These are phyloP conservation scores for Seminavis robusta DNA, from an alignment of 108 stramenopile genomes.

Conservation along the genomic window DNA sequence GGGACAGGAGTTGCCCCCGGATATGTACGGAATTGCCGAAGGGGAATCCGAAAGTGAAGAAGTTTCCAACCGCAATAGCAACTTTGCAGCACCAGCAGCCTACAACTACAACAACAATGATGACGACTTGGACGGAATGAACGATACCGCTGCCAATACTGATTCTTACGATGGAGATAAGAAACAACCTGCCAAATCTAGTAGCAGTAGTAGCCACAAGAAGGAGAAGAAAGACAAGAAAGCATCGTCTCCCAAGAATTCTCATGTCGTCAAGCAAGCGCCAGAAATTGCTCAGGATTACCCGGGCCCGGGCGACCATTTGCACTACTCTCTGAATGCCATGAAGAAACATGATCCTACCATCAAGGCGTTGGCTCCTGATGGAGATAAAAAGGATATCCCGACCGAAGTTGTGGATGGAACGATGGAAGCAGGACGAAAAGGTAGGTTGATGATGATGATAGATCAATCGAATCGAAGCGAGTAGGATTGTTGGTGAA, in stretches of 20 bases:
- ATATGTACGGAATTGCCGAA: slow-evolving; percentile 20
- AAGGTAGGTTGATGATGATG: slow-evolving; percentile 7
- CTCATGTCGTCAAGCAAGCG: too few relatives aligned
- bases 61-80: too few relatives aligned
- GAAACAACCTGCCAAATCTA: too few relatives aligned
- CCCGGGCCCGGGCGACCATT: neutral
- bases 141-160: neutral
- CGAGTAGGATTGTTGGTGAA: neutral
- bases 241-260: neutral
- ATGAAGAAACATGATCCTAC: neutral
- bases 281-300: too few relatives aligned
- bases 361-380: neutral
- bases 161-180: neutral
- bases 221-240: neutral
- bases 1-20: neutral
- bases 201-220: neutral
- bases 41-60: slow-evolving; percentile 2
- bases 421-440: slow-evolving; percentile 39
- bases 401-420: slow-evolving; percentile 41
- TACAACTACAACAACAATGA: slow-evolving; percentile 3
- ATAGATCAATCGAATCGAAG: too few relatives aligned
- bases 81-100: too few relatives aligned
- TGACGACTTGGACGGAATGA: neutral
- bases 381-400: slow-evolving; percentile 29
- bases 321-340: neutral